Percentiles rank a stretch among this genome's conserved stretches.
These are phyloP conservation scores for Colletotrichum truncatum DNA, from an alignment of 2,329 filamentous ascomycete species.

Conservation along the genomic window DNA sequence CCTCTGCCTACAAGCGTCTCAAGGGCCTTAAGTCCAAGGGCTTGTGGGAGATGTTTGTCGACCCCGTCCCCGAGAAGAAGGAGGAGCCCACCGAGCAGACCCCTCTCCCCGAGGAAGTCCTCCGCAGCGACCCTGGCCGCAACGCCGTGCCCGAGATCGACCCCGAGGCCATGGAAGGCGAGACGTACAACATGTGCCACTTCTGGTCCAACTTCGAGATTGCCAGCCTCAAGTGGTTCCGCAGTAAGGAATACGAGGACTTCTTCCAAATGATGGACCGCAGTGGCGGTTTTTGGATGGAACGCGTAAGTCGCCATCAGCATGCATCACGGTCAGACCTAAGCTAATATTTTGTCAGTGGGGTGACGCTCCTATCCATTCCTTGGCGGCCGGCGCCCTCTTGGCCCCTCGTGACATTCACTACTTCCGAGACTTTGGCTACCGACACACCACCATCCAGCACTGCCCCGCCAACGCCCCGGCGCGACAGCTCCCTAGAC, in stretches of 20 bases:
- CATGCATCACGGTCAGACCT: neutral
- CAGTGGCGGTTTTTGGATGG: conserved; percentile 99
- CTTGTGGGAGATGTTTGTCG: conserved; percentile 98
- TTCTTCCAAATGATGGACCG: conserved; percentile 99
- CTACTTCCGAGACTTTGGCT: conserved; percentile 99
- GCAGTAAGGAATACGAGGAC: conserved; percentile 96
- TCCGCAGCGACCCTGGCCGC: conserved; percentile 77
- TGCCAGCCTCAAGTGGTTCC: conserved; percentile 92
- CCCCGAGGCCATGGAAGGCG: conserved; percentile 93
- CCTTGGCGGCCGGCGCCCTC: conserved; percentile 90
- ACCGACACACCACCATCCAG: conserved; percentile 98
- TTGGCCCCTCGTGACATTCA: conserved; percentile 86
- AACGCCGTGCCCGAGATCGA: conserved; percentile 83
- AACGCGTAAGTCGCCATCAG: conserved; percentile 73
- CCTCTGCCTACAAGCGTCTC: conserved; percentile 94
- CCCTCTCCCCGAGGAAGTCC: conserved; percentile 80
- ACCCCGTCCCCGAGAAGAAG: conserved; percentile 74
- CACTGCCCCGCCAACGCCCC: conserved; percentile 98
- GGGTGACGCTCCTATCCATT: conserved; percentile 99
- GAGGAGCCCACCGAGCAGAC: conserved; percentile 68
- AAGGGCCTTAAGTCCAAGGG: conserved; percentile 92
- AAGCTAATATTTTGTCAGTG: conserved; percentile 71
- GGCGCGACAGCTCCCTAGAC: conserved; percentile 81
- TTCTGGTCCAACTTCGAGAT: conserved; percentile 99
- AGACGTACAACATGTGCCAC: conserved; percentile 99